Evolutionary conservation across 371 early-diverging fungal genomes (phyloP).

Genomic region (Batkoa obscura): DNA sequence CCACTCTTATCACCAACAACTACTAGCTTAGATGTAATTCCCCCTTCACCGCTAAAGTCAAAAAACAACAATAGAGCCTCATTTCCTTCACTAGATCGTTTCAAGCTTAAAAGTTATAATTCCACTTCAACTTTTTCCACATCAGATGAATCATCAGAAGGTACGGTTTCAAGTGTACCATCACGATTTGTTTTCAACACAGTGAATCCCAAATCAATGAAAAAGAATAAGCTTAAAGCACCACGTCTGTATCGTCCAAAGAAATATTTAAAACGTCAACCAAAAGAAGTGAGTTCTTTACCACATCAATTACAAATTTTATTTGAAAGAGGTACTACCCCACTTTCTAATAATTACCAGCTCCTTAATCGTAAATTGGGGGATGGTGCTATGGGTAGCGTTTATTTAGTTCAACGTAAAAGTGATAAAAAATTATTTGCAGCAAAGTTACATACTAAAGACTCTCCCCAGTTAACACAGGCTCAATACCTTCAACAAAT

Average conservation of each 20-base stretch:
- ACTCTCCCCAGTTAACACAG: not conserved
- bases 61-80: no score
- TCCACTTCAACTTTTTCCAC: not conserved
- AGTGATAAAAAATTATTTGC: slow-evolving; percentile 37
- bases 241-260: not conserved
- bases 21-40: no score
- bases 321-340: not conserved
- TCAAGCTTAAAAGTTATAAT: no score
- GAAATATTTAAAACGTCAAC: not conserved
- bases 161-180: not conserved
- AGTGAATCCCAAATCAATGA: not conserved
- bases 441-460: slow-evolving; percentile 47
- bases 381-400: slow-evolving; percentile 52
- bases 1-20: no score
- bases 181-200: not conserved
- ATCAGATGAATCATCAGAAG: not conserved
- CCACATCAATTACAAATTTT: slow-evolving; percentile 1
- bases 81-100: no score
- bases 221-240: not conserved
- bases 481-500: slow-evolving; percentile 49
- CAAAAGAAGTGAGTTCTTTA: not conserved
- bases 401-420: slow-evolving; percentile 29
- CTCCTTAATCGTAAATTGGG: slow-evolving; percentile 19
- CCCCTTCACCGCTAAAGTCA: no score
- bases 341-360: not conserved